phyloP scores from a whole-genome alignment of 2,329 filamentous ascomycete species.

The Coniochaeta ligniaria region DNA sequence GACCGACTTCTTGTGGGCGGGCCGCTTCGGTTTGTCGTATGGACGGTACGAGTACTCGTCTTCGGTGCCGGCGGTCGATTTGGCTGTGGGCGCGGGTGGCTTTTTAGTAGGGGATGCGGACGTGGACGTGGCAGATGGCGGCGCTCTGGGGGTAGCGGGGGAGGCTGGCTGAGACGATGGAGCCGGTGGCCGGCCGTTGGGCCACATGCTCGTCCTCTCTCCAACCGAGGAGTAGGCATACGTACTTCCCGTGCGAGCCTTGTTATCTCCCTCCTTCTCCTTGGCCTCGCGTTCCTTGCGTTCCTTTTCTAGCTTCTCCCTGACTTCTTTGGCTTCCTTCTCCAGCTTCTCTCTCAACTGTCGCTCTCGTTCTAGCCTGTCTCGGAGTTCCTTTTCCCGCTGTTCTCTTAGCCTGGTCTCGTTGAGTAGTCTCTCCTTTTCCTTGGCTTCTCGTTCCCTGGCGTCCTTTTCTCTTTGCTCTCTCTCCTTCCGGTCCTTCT shows the following conservation, averaged over 20 bases:
- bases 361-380: constrained; percentile 25
- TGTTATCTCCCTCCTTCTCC: constrained; percentile 21
- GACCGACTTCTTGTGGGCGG: constrained; percentile 52
- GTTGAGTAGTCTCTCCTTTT: constrained; percentile 26
- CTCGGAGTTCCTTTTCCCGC: constrained; percentile 7
- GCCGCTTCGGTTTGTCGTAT: constrained; percentile 62
- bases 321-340: neutral
- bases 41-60: constrained; percentile 71
- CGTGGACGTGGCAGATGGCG: constrained; percentile 20
- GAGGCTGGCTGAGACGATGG: constrained; percentile 19
- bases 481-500: constrained; percentile 21
- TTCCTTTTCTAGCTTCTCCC: constrained; percentile 19
- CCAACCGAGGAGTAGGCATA: constrained; percentile 60
- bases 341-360: constrained; percentile 10
- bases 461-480: constrained; percentile 22
- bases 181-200: constrained; percentile 47
- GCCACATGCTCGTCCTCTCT: constrained; percentile 65
- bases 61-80: constrained; percentile 52
- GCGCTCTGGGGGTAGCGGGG: constrained; percentile 17
- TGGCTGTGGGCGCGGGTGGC: constrained; percentile 42
- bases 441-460: constrained; percentile 31
- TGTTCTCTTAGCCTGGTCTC: constrained; percentile 16
- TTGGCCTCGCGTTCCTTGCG: constrained; percentile 18
- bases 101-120: constrained; percentile 28
- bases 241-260: constrained; percentile 36